phyloP scores from a whole-genome alignment of 192 early-diverging fungal genomes.

The Coemansia sp. region DNA sequence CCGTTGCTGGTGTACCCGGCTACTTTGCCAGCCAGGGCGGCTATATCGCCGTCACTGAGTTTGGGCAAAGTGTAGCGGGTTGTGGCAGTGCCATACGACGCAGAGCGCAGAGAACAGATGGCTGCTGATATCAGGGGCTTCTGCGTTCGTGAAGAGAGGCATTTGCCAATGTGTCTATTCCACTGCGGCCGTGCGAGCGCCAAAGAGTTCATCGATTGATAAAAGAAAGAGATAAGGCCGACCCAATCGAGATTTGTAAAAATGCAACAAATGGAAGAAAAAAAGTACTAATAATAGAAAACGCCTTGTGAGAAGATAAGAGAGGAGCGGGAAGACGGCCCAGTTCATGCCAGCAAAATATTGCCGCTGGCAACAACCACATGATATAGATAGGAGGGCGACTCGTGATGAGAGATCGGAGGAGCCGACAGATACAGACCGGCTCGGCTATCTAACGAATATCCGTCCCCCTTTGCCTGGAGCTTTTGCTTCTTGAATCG shows the following conservation, averaged over 20 bases:
- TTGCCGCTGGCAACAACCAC: neutral
- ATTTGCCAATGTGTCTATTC: conserved; percentile 4
- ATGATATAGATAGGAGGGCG: conserved; percentile 4
- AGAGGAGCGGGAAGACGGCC: neutral
- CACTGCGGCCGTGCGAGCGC: conserved; percentile 5
- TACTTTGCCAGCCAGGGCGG: conserved; percentile 30
- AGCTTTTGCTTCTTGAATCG: neutral
- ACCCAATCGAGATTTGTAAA: conserved; percentile 3
- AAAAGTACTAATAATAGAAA: neutral
- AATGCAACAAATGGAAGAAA: neutral
- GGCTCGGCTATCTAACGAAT: neutral
- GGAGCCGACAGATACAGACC: neutral
- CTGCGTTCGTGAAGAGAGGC: neutral
- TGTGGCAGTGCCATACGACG: neutral
- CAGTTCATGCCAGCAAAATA: neutral
- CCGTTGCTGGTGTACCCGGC: conserved; percentile 14
- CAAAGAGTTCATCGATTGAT: conserved; percentile 9
- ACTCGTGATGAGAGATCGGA: conserved; percentile 6
- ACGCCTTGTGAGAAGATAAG: neutral
- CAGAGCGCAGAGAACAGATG: neutral
- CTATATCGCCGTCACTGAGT: conserved; percentile 25
- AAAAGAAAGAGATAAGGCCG: neutral
- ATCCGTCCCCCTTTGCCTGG: neutral
- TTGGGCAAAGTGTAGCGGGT: conserved; percentile 45
- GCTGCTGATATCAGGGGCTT: neutral